Conservation (phyloP, 2,329 filamentous ascomycete species). For the Talaromyces islandicus region DNA sequence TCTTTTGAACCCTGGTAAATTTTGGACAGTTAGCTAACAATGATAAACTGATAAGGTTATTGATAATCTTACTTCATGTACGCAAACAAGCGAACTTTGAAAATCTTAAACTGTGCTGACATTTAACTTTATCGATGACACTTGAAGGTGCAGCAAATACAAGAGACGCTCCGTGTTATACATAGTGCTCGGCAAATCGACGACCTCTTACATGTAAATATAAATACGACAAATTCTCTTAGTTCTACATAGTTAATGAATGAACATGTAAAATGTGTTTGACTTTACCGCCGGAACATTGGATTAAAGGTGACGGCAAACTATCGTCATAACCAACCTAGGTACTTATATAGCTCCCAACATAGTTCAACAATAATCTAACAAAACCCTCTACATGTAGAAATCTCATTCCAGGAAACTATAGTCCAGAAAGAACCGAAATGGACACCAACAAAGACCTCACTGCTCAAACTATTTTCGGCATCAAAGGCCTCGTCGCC, state of each 20-base stretch:
- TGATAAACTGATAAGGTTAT: no score
- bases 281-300: neutral
- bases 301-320: neutral
- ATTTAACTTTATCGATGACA: neutral
- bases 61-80: no score
- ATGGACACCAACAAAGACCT: conserved; percentile 18
- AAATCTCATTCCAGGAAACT: neutral
- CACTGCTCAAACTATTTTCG: conserved; percentile 22
- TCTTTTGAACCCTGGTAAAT: no score
- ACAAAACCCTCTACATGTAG: neutral
- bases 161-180: neutral
- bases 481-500: conserved; percentile 25
- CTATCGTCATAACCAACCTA: neutral
- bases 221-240: neutral
- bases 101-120: no score
- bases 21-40: no score
- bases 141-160: neutral
- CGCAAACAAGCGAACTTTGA: no score
- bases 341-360: neutral
- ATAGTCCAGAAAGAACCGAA: neutral
- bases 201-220: neutral
- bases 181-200: neutral
- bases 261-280: neutral
- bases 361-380: neutral
- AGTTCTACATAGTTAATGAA: neutral